Conservation (phyloP, 2,329 filamentous ascomycete genomes). For the Paradendryphiella salina region DNA sequence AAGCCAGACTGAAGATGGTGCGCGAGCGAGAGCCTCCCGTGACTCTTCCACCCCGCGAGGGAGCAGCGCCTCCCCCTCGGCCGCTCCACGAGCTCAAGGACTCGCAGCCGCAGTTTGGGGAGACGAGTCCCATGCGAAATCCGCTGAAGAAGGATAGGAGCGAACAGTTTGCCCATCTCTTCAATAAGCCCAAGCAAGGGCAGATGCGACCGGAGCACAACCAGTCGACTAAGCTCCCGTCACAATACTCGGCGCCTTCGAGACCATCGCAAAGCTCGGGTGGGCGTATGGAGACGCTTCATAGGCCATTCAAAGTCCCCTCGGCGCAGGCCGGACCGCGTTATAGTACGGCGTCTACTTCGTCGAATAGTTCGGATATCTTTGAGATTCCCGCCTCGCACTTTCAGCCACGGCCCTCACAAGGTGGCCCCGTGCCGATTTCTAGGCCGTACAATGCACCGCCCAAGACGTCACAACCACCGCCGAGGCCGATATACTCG, state of each 20-base stretch:
- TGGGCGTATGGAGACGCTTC: slow-evolving; percentile 7
- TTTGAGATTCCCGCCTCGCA: slow-evolving; percentile 42
- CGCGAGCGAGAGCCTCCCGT: slow-evolving; percentile 55
- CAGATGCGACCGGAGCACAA: slow-evolving; percentile 57
- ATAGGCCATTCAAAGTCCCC: slow-evolving; percentile 22
- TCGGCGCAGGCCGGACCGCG: slow-evolving; percentile 26
- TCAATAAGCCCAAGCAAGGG: slow-evolving; percentile 58
- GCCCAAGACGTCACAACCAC: slow-evolving; percentile 52
- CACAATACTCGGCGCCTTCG: slow-evolving; percentile 18
- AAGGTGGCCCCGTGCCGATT: slow-evolving; percentile 49
- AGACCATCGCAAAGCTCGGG: slow-evolving; percentile 6
- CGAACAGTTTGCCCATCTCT: slow-evolving; percentile 47
- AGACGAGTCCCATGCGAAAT: slow-evolving; percentile 60
- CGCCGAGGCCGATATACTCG: slow-evolving; percentile 57
- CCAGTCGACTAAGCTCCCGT: slow-evolving; percentile 37
- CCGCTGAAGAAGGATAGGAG: slow-evolving; percentile 47
- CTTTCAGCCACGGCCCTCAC: slow-evolving; percentile 37
- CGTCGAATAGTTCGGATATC: slow-evolving; percentile 38
- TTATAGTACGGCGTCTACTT: slow-evolving; percentile 28
- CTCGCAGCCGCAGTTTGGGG: slow-evolving; percentile 57
- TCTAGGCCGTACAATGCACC: slow-evolving; percentile 54
- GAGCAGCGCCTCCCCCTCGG: slow-evolving; percentile 23
- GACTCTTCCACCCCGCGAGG: slow-evolving; percentile 36
- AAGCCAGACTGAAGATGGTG: slow-evolving; percentile 50
- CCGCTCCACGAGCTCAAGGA: slow-evolving; percentile 41